A percentile compares a stretch with the other conserved stretches of the same genome.
Evolutionary conservation across 2,329 filamentous ascomycete species (phyloP).

Genomic region (Exophiala dermatitidis): DNA sequence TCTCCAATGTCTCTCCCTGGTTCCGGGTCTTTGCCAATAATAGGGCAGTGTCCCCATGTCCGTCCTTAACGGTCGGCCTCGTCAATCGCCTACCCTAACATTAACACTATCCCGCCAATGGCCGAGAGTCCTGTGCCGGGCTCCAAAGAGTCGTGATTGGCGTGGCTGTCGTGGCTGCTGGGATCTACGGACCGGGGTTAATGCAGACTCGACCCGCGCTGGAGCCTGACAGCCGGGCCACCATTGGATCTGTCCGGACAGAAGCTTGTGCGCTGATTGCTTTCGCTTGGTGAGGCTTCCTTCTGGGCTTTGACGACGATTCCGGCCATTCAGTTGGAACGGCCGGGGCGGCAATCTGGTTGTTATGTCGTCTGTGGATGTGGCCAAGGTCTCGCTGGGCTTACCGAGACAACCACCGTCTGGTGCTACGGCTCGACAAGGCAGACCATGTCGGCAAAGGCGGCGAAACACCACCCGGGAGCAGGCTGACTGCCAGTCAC

Average conservation of each 20-base stretch:
- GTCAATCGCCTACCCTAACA: constrained; percentile 12
- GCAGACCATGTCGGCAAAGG: constrained; percentile 9
- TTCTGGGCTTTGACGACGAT: too few relatives aligned
- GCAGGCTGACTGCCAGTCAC: constrained; percentile 9
- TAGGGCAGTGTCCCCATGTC: constrained; percentile 4
- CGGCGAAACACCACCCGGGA: constrained; percentile 16
- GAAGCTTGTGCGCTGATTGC: constrained; percentile 14
- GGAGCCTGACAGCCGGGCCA: not conserved
- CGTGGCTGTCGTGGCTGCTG: not conserved
- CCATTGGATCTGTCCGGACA: not conserved
- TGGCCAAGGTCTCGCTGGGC: constrained; percentile 16
- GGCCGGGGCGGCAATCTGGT: not conserved
- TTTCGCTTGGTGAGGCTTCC: not conserved
- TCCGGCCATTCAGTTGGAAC: not conserved
- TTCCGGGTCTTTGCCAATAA: constrained; percentile 17
- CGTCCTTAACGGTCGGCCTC: constrained; percentile 13
- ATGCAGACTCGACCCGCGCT: constrained; percentile 11
- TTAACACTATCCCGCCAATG: constrained; percentile 13
- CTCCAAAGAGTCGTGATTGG: constrained; percentile 4
- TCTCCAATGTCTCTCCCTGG: constrained; percentile 21
- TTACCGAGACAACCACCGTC: constrained; percentile 24
- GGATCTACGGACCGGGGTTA: constrained; percentile 7
- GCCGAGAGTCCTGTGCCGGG: constrained; percentile 6
- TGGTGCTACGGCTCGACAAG: constrained; percentile 17
- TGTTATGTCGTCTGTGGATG: constrained; percentile 18